Conservation (phyloP, 1,284 basidiomycete genomes). For the Pseudozyma sp. region DNA sequence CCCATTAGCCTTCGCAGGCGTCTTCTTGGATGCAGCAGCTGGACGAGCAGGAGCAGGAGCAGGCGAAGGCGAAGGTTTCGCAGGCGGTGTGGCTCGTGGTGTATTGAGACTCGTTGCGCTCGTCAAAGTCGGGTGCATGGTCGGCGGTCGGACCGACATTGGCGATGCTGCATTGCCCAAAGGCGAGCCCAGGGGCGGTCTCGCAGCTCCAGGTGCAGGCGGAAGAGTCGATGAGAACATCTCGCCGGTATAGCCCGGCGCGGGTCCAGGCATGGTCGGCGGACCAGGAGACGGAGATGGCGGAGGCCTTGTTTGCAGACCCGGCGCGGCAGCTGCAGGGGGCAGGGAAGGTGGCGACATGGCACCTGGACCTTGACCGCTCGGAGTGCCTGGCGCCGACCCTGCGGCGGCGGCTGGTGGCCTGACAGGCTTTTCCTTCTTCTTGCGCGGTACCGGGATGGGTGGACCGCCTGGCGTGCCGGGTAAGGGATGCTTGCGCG, state of each 20-base stretch:
- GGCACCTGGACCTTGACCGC: constrained; percentile 8
- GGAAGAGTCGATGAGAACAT: constrained; percentile 34
- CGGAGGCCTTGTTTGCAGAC: constrained; percentile 16
- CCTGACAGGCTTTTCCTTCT: constrained; percentile 45
- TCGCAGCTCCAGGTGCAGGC: constrained; percentile 17
- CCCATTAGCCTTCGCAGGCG: constrained; percentile 18
- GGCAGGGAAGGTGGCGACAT: constrained; percentile 18
- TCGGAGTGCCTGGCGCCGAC: constrained; percentile 12
- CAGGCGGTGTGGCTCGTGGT: constrained; percentile 25
- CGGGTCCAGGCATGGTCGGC: constrained; percentile 37
- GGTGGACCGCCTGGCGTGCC: constrained; percentile 48
- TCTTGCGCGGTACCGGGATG: constrained; percentile 30
- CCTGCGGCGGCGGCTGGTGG: constrained; percentile 13
- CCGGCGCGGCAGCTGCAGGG: constrained; percentile 1
- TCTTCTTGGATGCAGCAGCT: constrained; percentile 8
- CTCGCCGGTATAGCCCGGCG: constrained; percentile 41
- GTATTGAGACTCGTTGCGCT: constrained; percentile 46
- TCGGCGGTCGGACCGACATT: constrained; percentile 25
- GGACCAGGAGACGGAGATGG: constrained; percentile 20
- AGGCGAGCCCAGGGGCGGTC: constrained; percentile 23
- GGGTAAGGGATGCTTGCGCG: constrained; percentile 48
- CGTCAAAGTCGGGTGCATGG: constrained; percentile 44
- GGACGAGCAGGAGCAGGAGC: constrained; percentile 7
- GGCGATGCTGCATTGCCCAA: constrained; percentile 8
- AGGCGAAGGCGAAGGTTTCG: constrained; percentile 28